Evolutionary conservation across 305 asterid species (phyloP).

Genomic region (Fraxinus dipetala): DNA sequence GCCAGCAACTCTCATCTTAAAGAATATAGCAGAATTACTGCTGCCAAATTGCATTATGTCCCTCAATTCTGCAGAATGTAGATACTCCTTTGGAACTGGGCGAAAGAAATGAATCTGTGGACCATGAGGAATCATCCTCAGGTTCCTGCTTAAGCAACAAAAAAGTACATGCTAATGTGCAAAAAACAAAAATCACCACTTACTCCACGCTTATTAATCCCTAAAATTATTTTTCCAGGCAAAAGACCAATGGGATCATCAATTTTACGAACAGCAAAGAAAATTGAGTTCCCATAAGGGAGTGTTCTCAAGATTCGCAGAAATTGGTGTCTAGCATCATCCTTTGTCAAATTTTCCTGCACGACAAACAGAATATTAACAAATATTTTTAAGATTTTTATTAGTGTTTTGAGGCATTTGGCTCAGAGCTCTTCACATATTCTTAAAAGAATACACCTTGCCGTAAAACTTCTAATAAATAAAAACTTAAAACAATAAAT

Average conservation of each 20-base stretch:
- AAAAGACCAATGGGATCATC: conserved; percentile 97
- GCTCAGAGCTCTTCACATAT: background rate
- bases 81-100: conserved; percentile 94
- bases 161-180: background rate
- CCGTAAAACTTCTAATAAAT: background rate
- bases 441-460: background rate
- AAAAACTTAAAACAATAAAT: background rate
- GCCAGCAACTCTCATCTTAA: conserved; percentile 99
- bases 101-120: conserved; percentile 96
- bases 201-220: conserved; percentile 99
- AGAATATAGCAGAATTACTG: conserved; percentile 94
- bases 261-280: conserved; percentile 93
- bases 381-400: background rate
- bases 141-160: conserved; percentile 13
- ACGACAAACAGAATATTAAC: conserved; percentile 13
- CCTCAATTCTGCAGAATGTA: conserved; percentile 94
- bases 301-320: conserved; percentile 86
- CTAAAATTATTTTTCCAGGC: conserved; percentile 86
- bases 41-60: conserved; percentile 99
- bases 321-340: conserved; percentile 94
- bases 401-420: background rate
- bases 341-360: conserved; percentile 87
- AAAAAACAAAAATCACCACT: conserved; percentile 25
- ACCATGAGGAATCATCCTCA: conserved; percentile 24
- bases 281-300: conserved; percentile 94